Conservation (phyloP, 208 protist species). For the Wallacemonas rigidus region DNA sequence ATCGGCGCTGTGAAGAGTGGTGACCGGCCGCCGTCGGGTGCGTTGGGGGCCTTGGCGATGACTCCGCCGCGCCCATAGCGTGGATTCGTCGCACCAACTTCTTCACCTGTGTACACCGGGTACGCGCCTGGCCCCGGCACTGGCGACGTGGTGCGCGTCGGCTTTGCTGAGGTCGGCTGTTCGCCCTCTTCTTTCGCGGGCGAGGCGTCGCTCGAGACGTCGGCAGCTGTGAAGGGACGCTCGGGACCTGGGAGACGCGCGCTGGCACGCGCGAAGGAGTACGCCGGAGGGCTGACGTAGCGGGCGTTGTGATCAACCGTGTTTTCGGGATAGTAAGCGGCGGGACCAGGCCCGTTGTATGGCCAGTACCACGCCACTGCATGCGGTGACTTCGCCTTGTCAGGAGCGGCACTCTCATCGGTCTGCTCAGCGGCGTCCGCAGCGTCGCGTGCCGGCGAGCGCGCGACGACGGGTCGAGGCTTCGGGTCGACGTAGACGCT, state of each 20-base stretch:
- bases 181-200: too few species aligned
- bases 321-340: conserved; percentile 16
- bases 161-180: conserved; percentile 19
- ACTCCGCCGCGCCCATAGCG: conserved; percentile 10
- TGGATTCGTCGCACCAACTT: neutral
- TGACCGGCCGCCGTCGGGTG: conserved; percentile 5
- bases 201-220: neutral
- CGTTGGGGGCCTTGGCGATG: conserved; percentile 13
- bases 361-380: conserved; percentile 16
- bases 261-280: conserved; percentile 7
- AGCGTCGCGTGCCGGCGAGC: neutral
- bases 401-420: neutral
- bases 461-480: conserved; percentile 8
- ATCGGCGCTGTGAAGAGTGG: conserved; percentile 4
- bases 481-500: conserved; percentile 6
- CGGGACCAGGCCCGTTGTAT: conserved; percentile 16
- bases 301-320: conserved; percentile 4
- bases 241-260: neutral
- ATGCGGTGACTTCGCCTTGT: neutral
- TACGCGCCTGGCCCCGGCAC: conserved; percentile 24
- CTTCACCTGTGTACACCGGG: conserved; percentile 4
- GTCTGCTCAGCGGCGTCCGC: neutral
- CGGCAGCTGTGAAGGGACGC: neutral
- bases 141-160: conserved; percentile 25
- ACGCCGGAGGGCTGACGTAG: conserved; percentile 12